Conservation (phyloP, 2,329 filamentous ascomycete genomes). For the Ceratocystis cubensis region DNA sequence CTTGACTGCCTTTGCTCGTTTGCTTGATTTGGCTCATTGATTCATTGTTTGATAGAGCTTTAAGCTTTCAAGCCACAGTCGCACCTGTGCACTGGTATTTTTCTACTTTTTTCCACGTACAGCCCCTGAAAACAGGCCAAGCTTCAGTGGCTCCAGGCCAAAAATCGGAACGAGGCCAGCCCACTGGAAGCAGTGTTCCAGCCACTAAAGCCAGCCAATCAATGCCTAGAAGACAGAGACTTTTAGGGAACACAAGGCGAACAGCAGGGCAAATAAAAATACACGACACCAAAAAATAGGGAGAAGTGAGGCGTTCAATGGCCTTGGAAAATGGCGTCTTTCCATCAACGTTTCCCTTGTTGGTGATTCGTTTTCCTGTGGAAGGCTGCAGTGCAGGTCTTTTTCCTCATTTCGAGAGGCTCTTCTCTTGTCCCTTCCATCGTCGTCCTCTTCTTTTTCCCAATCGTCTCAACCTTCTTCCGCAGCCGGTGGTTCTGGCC, state of each 20-base stretch:
- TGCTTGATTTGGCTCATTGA: neutral
- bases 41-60: neutral
- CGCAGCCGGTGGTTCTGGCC: too few relatives aligned
- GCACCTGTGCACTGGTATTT: neutral
- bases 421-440: neutral
- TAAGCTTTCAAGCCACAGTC: slow-evolving; percentile 16
- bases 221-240: neutral
- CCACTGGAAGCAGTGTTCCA: slow-evolving; percentile 3
- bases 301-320: neutral
- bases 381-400: neutral
- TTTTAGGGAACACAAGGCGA: neutral
- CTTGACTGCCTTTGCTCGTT: neutral
- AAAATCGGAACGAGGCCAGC: slow-evolving; percentile 1
- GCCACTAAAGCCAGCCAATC: neutral
- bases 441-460: neutral
- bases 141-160: neutral
- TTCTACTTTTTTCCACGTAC: neutral
- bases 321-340: neutral
- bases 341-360: neutral
- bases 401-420: neutral
- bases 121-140: slow-evolving; percentile 1
- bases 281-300: neutral
- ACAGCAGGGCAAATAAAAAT: neutral
- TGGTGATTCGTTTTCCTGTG: neutral
- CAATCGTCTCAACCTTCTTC: neutral